Percentiles rank a stretch among this genome's conserved stretches.
Conservation (phyloP, 139 green algal species). For the Choricystis sp. region DNA sequence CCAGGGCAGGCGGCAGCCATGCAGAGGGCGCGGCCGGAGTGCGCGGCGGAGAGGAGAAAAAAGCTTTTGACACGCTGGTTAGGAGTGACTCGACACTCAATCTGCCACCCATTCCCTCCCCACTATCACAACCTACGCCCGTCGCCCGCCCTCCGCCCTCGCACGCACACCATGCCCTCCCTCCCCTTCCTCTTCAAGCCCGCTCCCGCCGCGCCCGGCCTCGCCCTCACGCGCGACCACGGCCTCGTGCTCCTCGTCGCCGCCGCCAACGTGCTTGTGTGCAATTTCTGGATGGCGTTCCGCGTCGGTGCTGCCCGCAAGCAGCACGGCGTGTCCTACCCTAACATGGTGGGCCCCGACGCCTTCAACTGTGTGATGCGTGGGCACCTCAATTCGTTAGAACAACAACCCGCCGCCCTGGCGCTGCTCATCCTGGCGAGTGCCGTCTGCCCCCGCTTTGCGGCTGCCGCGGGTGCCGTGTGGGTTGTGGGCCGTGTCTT, state of each 20-base stretch:
- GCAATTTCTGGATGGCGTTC: conserved; percentile 7
- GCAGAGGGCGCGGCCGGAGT: too few species aligned
- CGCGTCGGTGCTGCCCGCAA: background rate
- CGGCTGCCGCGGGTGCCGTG: conserved; percentile 4
- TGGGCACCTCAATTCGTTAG: conserved; percentile 39
- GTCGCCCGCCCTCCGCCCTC: too few species aligned
- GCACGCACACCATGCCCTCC: too few species aligned
- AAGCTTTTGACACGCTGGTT: too few species aligned
- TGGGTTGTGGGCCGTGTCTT: conserved; percentile 10
- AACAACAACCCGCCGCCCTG: conserved; percentile 7
- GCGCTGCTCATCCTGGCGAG: background rate
- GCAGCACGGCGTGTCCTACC: conserved; percentile 34
- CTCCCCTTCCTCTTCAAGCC: background rate
- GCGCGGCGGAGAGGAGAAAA: too few species aligned
- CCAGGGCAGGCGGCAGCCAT: too few species aligned
- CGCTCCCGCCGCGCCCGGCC: background rate
- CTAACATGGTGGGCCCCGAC: conserved; percentile 10
- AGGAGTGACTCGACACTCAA: too few species aligned
- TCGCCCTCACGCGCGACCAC: background rate
- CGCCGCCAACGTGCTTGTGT: background rate
- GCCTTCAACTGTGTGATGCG: conserved; percentile 28
- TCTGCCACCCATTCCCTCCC: too few species aligned
- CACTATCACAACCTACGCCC: too few species aligned
- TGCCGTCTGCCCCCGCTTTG: background rate
- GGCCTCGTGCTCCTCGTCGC: conserved; percentile 2